A percentile compares a stretch with the other conserved stretches of the same genome.
Conservation (phyloP, 805 yeast genomes). For the Metschnikowia continentalis region DNA sequence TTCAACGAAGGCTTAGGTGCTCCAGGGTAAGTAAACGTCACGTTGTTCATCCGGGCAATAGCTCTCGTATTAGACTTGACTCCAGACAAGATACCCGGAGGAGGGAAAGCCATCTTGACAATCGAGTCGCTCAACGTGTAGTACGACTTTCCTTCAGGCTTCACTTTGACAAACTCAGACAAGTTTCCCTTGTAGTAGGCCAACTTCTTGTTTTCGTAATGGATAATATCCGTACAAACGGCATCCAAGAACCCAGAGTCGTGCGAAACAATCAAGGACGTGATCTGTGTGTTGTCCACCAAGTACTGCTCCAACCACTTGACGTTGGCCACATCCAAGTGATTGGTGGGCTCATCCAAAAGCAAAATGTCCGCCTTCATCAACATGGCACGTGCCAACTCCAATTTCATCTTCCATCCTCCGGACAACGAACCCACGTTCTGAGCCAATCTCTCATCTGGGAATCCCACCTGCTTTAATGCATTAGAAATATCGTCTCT, state of each 20-base stretch:
- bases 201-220: constrained; percentile 90
- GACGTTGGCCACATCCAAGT: constrained; percentile 90
- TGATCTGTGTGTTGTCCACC: constrained; percentile 75
- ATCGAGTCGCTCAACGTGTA: constrained; percentile 90
- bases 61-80: constrained; percentile 93
- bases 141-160: constrained; percentile 95
- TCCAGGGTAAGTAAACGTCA: constrained; percentile 88
- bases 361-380: constrained; percentile 94
- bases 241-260: constrained; percentile 94
- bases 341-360: constrained; percentile 98
- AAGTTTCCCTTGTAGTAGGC: constrained; percentile 95
- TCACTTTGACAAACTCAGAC: constrained; percentile 83
- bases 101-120: constrained; percentile 97
- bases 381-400: constrained; percentile 97
- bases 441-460: constrained; percentile 84
- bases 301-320: constrained; percentile 91
- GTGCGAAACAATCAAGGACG: constrained; percentile 94
- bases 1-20: constrained; percentile 75
- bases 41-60: constrained; percentile 81
- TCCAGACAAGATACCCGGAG: constrained; percentile 97
- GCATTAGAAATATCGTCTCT: constrained; percentile 72
- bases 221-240: constrained; percentile 95
- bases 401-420: constrained; percentile 99
- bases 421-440: constrained; percentile 94
- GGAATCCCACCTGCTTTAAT: constrained; percentile 81